Evolutionary conservation across 768 basidiomycete genomes (phyloP).

Genomic region (Phlebiopsis gigantea): DNA sequence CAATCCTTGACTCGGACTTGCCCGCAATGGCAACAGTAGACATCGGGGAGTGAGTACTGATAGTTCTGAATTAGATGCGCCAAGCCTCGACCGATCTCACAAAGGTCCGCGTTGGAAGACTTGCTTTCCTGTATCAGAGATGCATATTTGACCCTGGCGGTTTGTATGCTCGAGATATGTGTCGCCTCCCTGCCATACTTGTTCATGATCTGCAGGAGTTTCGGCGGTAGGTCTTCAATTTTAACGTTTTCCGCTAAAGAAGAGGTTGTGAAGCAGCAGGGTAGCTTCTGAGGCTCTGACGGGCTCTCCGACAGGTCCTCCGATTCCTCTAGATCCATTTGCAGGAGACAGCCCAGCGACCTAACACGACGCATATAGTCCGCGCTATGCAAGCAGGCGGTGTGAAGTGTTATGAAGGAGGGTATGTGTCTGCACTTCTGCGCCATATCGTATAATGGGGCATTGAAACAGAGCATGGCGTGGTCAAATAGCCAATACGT

Average conservation of each 20-base stretch:
- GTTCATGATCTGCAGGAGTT: neutral
- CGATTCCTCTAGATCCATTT: neutral
- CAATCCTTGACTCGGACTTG: neutral
- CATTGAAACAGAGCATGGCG: neutral
- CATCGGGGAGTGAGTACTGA: neutral
- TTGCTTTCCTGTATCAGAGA: neutral
- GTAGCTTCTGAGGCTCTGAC: neutral
- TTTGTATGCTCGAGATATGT: neutral
- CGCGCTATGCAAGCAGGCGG: slow-evolving; percentile 1
- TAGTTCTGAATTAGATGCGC: neutral
- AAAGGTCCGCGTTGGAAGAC: neutral
- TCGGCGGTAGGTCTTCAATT: neutral
- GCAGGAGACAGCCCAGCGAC: neutral
- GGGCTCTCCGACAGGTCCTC: neutral
- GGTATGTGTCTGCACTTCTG: neutral
- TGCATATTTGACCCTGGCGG: neutral
- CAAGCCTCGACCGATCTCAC: neutral
- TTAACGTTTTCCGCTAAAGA: neutral
- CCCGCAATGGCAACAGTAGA: neutral
- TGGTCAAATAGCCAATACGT: neutral
- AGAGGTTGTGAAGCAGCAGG: neutral
- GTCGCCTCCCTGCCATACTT: neutral
- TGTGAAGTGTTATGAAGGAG: neutral
- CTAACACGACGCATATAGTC: neutral
- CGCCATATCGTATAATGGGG: neutral